Evolutionary conservation across 2,329 filamentous ascomycete genomes (phyloP).

Genomic region (Ilyonectria robusta): DNA sequence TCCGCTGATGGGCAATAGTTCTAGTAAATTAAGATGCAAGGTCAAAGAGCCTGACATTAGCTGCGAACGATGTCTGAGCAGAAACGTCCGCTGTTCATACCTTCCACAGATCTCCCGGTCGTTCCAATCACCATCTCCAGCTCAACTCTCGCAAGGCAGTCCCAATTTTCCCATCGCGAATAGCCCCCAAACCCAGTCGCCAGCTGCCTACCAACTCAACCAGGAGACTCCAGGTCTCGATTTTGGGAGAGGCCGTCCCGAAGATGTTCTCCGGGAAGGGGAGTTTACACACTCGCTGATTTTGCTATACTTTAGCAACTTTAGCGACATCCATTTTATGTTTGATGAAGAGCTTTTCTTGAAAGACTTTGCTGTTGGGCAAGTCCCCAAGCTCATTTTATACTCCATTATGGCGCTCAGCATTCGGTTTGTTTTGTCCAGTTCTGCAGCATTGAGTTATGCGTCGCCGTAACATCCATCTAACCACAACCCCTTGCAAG

Average conservation of each 20-base stretch:
- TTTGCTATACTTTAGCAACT: conserved; percentile 31
- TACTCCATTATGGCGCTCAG: conserved; percentile 21
- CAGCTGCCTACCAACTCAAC: conserved; percentile 16
- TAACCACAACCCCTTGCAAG: neutral
- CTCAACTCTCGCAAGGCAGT: neutral
- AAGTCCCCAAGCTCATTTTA: conserved; percentile 20
- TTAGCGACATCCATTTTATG: conserved; percentile 30
- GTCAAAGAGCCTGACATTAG: neutral
- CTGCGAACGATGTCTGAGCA: neutral
- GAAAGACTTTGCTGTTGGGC: conserved; percentile 9
- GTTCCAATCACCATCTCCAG: neutral
- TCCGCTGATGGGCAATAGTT: neutral
- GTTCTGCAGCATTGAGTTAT: neutral
- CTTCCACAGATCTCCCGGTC: neutral
- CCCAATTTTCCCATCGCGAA: neutral
- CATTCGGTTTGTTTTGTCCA: conserved; percentile 9
- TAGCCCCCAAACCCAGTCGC: neutral
- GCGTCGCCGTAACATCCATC: neutral
- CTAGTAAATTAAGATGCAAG: neutral
- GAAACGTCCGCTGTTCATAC: neutral
- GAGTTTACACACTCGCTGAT: conserved; percentile 29
- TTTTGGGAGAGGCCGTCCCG: conserved; percentile 21
- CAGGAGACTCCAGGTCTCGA: conserved; percentile 20
- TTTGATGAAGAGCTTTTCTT: conserved; percentile 28
- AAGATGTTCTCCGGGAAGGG: conserved; percentile 24